Evolutionary conservation across 208 protist genomes (phyloP).

Genomic region (Angomonas desouzai): DNA sequence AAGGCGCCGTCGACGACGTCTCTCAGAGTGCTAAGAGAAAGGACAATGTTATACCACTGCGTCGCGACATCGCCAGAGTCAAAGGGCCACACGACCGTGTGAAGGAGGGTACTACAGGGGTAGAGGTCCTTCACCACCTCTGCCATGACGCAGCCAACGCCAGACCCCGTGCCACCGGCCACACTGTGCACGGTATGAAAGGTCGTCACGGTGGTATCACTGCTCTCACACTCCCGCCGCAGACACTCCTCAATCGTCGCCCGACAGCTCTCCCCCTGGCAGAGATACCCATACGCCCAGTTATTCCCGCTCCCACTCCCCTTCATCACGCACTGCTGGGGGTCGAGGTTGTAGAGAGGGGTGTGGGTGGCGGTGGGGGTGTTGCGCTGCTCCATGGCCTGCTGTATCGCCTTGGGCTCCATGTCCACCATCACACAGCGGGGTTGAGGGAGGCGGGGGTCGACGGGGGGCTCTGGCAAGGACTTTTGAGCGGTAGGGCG

Average conservation of each 20-base stretch:
- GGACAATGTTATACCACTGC: slow-evolving; percentile 84
- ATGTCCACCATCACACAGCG: slow-evolving; percentile 87
- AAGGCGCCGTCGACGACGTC: slow-evolving; percentile 64
- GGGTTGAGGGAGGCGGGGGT: slow-evolving; percentile 36
- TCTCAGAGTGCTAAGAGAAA: slow-evolving; percentile 54
- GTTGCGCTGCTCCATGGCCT: slow-evolving; percentile 23
- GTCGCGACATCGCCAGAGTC: slow-evolving; percentile 75
- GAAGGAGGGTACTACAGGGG: slow-evolving; percentile 45
- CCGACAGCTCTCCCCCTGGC: slow-evolving; percentile 50
- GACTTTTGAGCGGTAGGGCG: not conserved
- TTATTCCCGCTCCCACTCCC: slow-evolving; percentile 86
- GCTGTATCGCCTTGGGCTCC: slow-evolving; percentile 84
- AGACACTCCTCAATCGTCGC: slow-evolving; percentile 65
- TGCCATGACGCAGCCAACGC: slow-evolving; percentile 75
- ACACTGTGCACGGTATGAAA: slow-evolving; percentile 84
- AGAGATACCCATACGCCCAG: slow-evolving; percentile 85
- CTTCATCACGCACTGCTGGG: slow-evolving; percentile 66
- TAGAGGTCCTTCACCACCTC: slow-evolving; percentile 65
- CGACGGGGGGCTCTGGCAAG: not conserved
- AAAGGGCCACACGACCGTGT: slow-evolving; percentile 81
- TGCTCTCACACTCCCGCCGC: slow-evolving; percentile 64
- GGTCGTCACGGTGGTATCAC: slow-evolving; percentile 40
- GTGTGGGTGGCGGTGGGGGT: not conserved
- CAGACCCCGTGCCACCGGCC: slow-evolving; percentile 88
- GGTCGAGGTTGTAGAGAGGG: slow-evolving; percentile 36